phyloP scores from a whole-genome alignment of 2,329 filamentous ascomycete species.

The Arthrinium phaeospermum region DNA sequence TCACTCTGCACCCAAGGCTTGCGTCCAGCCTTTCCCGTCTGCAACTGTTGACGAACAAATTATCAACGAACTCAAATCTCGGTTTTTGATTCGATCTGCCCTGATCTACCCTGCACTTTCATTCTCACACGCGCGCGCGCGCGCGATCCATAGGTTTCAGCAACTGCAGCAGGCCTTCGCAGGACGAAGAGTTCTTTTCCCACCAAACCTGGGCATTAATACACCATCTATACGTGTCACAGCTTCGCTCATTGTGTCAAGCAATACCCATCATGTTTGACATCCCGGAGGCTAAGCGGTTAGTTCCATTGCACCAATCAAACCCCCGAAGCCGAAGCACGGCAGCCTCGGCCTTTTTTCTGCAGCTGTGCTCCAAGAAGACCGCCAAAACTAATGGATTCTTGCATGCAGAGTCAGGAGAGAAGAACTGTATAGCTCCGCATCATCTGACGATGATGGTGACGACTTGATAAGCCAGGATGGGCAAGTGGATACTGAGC shows the following conservation, averaged over 20 bases:
- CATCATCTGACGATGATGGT: slow-evolving; percentile 28
- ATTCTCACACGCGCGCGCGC: neutral
- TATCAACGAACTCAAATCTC: slow-evolving; percentile 3
- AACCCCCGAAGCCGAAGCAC: slow-evolving; percentile 19
- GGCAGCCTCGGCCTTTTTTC: slow-evolving; percentile 8
- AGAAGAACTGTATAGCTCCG: slow-evolving; percentile 52
- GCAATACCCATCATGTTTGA: slow-evolving; percentile 51
- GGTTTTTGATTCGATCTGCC: neutral
- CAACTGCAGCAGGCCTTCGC: slow-evolving; percentile 8
- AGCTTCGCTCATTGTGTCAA: slow-evolving; percentile 2
- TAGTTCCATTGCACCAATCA: slow-evolving; percentile 28
- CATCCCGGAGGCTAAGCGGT: slow-evolving; percentile 59
- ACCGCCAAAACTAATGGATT: slow-evolving; percentile 24
- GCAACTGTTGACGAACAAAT: neutral
- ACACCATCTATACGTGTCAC: neutral
- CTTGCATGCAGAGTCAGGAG: slow-evolving; percentile 54
- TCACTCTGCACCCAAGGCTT: neutral
- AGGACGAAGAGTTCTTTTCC: neutral
- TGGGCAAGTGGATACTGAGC: slow-evolving; percentile 42
- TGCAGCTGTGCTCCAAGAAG: neutral
- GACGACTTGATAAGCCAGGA: slow-evolving; percentile 38
- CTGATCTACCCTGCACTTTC: neutral
- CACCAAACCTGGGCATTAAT: neutral
- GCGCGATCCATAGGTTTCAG: slow-evolving; percentile 4
- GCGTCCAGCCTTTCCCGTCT: neutral